Conservation (phyloP, 768 basidiomycete genomes). For the Mycena olivaceomarginata region DNA sequence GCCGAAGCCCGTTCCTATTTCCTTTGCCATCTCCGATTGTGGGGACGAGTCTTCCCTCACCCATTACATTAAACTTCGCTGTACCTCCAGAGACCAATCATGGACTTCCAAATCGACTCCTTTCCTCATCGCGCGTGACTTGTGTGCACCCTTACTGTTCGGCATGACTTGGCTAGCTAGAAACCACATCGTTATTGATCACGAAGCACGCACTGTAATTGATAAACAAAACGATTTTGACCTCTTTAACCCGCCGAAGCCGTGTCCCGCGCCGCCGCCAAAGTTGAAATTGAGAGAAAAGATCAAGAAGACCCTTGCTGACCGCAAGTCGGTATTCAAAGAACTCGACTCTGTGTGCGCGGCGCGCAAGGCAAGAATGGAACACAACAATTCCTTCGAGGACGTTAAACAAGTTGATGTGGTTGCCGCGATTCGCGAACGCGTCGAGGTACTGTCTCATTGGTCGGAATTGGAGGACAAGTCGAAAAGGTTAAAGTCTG, state of each 20-base stretch:
- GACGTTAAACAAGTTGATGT: constrained; percentile 24
- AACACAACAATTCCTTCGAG: constrained; percentile 14
- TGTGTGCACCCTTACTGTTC: constrained; percentile 49
- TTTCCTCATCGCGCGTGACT: constrained; percentile 34
- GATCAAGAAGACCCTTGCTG: neutral
- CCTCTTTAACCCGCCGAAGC: constrained; percentile 28
- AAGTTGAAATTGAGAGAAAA: neutral
- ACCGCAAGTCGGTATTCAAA: neutral
- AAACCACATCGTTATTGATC: constrained; percentile 46
- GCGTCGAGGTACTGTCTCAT: constrained; percentile 34
- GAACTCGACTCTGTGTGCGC: neutral
- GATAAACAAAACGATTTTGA: constrained; percentile 41
- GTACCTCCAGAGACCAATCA: too few species aligned
- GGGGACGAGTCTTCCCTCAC: constrained; percentile 37
- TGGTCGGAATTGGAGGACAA: neutral
- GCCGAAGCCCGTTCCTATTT: constrained; percentile 45
- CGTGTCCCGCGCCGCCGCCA: neutral
- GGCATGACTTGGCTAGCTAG: constrained; percentile 49
- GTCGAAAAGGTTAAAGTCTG: neutral
- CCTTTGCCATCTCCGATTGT: neutral
- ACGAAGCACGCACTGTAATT: constrained; percentile 39
- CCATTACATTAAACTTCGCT: constrained; percentile 45
- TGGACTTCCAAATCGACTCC: neutral
- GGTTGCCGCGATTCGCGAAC: constrained; percentile 40
- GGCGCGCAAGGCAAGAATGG: neutral